A percentile compares a stretch with the other conserved stretches of the same genome.
These are phyloP conservation scores for Artemisia tridentata DNA, from an alignment of 129 eudicot genomes.

Conservation along the genomic window DNA sequence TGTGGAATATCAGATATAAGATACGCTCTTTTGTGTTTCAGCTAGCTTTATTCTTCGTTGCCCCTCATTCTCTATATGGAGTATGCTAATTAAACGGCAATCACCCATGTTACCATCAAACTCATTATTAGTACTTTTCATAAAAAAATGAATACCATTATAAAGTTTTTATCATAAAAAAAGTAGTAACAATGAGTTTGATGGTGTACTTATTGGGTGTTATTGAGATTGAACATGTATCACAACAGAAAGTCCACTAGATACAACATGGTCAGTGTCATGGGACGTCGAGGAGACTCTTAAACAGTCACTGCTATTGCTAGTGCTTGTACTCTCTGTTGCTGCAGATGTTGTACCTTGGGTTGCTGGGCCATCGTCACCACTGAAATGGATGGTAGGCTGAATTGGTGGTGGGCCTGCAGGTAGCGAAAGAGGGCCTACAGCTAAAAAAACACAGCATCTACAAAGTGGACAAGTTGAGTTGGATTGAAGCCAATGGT, in stretches of 20 bases:
- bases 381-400: slow-evolving; percentile 10
- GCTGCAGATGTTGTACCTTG: slow-evolving; percentile 6
- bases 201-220: background rate
- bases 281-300: slow-evolving; percentile 21
- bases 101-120: background rate
- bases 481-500: slow-evolving; percentile 61
- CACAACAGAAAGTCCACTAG: slow-evolving; percentile 15
- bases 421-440: slow-evolving; percentile 11
- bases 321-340: background rate
- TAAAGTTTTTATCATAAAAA: background rate
- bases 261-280: slow-evolving; percentile 1
- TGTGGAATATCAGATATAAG: background rate
- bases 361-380: slow-evolving; percentile 11
- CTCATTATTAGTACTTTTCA: background rate
- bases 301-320: slow-evolving; percentile 8
- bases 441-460: slow-evolving; percentile 42
- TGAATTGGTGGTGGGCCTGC: slow-evolving; percentile 14
- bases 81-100: background rate
- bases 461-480: slow-evolving; percentile 77
- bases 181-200: background rate
- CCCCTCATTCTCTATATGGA: background rate
- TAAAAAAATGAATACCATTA: background rate
- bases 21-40: background rate
- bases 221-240: slow-evolving; percentile 21
- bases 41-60: background rate